phyloP scores from a whole-genome alignment of 2,329 filamentous ascomycete species.

The Epicoccum sorghinum region DNA sequence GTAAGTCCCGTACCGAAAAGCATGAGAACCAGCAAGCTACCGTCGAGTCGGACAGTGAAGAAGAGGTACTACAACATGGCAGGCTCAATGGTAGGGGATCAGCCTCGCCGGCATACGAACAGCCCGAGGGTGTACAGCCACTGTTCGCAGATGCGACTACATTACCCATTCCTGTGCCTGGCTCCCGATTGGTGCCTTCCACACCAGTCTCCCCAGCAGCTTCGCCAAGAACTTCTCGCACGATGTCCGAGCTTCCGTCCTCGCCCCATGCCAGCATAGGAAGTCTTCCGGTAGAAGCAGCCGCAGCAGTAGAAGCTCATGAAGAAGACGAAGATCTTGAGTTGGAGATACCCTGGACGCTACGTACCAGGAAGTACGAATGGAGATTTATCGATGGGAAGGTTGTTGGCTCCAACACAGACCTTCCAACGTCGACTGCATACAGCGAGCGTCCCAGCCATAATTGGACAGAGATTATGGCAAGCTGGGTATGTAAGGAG shows the following conservation, averaged over 20 bases:
- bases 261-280: slow-evolving; percentile 36
- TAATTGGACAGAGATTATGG: slow-evolving; percentile 45
- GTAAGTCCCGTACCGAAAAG: slow-evolving; percentile 27
- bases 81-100: slow-evolving; percentile 17
- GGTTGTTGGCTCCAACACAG: slow-evolving; percentile 37
- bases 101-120: slow-evolving; percentile 20
- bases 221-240: slow-evolving; percentile 32
- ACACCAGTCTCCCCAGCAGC: slow-evolving; percentile 33
- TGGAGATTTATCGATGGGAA: slow-evolving; percentile 46
- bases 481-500: slow-evolving; percentile 48
- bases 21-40: slow-evolving; percentile 40
- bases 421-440: slow-evolving; percentile 32
- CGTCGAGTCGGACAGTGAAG: slow-evolving; percentile 44
- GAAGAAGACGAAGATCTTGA: slow-evolving; percentile 39
- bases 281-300: slow-evolving; percentile 37
- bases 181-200: slow-evolving; percentile 24
- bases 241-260: slow-evolving; percentile 20
- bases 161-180: slow-evolving; percentile 28
- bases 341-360: slow-evolving; percentile 46
- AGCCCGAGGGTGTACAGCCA: slow-evolving; percentile 32
- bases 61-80: slow-evolving; percentile 28
- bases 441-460: slow-evolving; percentile 32
- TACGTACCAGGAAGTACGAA: slow-evolving; percentile 40
- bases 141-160: slow-evolving; percentile 35
- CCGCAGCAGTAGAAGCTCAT: slow-evolving; percentile 40